Base-by-base conservation (phyloP, 768 basidiomycete species). In the Tricholoma saponaceum region DNA sequence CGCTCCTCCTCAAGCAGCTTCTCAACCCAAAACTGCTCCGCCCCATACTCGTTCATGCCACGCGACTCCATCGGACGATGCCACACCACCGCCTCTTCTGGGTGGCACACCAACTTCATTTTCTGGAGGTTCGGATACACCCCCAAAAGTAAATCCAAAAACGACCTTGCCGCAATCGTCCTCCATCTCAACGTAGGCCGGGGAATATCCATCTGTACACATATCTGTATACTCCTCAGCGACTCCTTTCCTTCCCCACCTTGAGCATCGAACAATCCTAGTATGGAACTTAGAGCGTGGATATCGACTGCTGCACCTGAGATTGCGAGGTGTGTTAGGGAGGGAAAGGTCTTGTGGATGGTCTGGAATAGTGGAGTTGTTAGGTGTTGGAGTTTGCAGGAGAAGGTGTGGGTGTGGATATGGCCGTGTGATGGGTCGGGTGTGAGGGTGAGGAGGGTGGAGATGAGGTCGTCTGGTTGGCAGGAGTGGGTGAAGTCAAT, bases 221-320 rank as follows among this genome's bases (percentile, higher is more conserved):
- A 52, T 1, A 65, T 32, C 33, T 62, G 54, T 13, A 65, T 59
- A 22, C 56, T 64, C 35, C 28, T 55, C 20, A 62, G 59, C 5
- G 8, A 9, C 10, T n/a, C 20, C 12, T 44, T 13, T 26, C 54
- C 37, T 23, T 51, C 22, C 60, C 56, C 12, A 51, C 56, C 16
- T 58, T 55, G 52, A 3, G 28, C 46, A 16, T 52, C 35, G 8
- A 64, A 13, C 20, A 44, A 44, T n/a, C n/a, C n/a, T n/a, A n/a
- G n/a, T 10, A 58, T 52, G 13, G 59, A 58, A 12, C 54, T 54
- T 28, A 64, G 57, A 39, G 43, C 43, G 43, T 62, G 57, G 23
- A 64, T 58, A 14, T 64, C 61, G n/a, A 64, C 51, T 2, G 59
- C 58, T 12, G 49, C 44, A 16, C 64, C 61, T 6, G 64, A 60